A percentile compares a stretch with the other conserved stretches of the same genome.
Conservation (phyloP, 192 early-diverging fungal genomes). For the Coemansia sp. region DNA sequence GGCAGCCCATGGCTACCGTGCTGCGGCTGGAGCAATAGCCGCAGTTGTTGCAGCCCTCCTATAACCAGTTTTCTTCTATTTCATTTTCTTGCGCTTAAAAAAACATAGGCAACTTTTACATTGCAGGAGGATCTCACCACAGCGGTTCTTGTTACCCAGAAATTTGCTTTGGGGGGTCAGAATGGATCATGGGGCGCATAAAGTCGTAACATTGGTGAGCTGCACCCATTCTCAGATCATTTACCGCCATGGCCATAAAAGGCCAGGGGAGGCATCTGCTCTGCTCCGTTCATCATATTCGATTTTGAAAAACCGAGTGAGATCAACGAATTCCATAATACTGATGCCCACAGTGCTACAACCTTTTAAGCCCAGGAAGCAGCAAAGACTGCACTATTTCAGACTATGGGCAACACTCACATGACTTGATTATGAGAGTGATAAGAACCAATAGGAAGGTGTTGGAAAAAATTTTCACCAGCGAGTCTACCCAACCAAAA, state of each 20-base stretch:
- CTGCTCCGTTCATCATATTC: slow-evolving; percentile 39
- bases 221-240: slow-evolving; percentile 32
- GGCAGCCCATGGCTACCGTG: not conserved
- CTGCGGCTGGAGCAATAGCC: slow-evolving; percentile 11
- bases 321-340: slow-evolving; percentile 16
- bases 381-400: not conserved
- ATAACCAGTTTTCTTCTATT: not conserved
- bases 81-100: not conserved
- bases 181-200: slow-evolving; percentile 31
- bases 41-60: slow-evolving; percentile 18
- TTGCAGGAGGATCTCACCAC: no score
- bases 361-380: no score
- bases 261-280: slow-evolving; percentile 13
- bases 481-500: not conserved
- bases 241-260: not conserved
- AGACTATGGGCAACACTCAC: not conserved
- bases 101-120: no score
- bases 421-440: not conserved
- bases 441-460: not conserved
- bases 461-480: not conserved
- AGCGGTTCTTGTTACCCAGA: no score
- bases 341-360: no score
- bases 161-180: slow-evolving; percentile 23
- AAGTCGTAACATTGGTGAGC: slow-evolving; percentile 38
- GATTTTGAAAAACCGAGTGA: slow-evolving; percentile 42